phyloP scores from a whole-genome alignment of 1,284 basidiomycete genomes.

The Cutaneotrichosporon mucoides region DNA sequence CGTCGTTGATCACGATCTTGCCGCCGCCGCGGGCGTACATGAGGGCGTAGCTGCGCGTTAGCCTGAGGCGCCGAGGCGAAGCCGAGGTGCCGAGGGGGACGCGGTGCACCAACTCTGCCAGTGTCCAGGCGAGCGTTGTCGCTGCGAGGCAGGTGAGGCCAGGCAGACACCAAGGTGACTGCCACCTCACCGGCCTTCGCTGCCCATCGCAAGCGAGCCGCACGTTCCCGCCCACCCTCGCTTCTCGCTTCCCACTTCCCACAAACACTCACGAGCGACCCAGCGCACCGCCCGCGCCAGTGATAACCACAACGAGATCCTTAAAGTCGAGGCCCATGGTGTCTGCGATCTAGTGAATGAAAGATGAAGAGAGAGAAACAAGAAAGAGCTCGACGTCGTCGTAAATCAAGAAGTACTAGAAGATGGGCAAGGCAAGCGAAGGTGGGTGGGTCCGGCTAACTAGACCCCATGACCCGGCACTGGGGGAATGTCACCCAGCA shows the following conservation, averaged over 20 bases:
- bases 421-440: background rate
- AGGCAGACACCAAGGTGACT: too few species aligned
- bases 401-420: too few species aligned
- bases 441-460: background rate
- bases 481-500: background rate
- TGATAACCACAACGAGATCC: slow-evolving; percentile 87
- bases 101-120: too few species aligned
- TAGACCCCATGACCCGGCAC: background rate
- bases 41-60: slow-evolving; percentile 67
- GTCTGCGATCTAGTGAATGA: background rate
- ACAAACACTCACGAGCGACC: slow-evolving; percentile 69
- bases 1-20: slow-evolving; percentile 93
- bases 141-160: too few species aligned
- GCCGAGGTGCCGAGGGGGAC: too few species aligned
- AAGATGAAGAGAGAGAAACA: background rate
- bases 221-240: too few species aligned
- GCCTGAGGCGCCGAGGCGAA: background rate
- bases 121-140: too few species aligned
- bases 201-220: too few species aligned
- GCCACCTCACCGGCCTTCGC: too few species aligned
- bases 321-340: slow-evolving; percentile 58
- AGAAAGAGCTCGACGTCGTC: background rate
- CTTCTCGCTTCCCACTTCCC: background rate
- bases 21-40: slow-evolving; percentile 87
- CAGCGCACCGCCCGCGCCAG: slow-evolving; percentile 92